phyloP scores from a whole-genome alignment of 495 filamentous ascomycete genomes.

The Xylaria curta region DNA sequence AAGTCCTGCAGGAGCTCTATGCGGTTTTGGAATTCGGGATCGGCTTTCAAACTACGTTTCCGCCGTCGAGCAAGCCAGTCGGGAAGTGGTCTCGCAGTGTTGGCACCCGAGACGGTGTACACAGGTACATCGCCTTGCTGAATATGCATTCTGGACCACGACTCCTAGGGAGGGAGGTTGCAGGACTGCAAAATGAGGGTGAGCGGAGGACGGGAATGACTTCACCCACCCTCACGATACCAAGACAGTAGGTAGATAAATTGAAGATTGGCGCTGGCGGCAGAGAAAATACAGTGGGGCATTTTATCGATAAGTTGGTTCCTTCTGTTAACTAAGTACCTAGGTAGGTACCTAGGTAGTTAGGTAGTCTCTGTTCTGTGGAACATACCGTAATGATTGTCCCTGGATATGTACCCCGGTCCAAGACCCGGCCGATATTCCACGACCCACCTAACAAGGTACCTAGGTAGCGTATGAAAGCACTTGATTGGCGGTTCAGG shows the following conservation, averaged over 20 bases:
- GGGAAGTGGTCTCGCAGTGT: slow-evolving; percentile 86
- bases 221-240: background rate
- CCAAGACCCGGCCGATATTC: background rate
- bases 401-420: slow-evolving; percentile 9
- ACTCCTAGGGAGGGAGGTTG: background rate
- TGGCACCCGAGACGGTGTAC: slow-evolving; percentile 93
- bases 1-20: slow-evolving; percentile 98
- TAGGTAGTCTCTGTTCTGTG: background rate
- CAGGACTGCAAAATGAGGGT: background rate
- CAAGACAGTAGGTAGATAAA: background rate
- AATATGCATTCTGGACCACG: slow-evolving; percentile 24
- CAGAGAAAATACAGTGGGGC: slow-evolving; percentile 27
- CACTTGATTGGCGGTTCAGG: no score
- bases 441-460: background rate
- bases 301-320: slow-evolving; percentile 26
- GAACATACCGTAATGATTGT: background rate
- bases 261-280: slow-evolving; percentile 8
- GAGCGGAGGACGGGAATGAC: background rate
- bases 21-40: slow-evolving; percentile 89
- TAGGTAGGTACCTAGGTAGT: no score
- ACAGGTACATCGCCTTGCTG: slow-evolving; percentile 83
- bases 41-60: slow-evolving; percentile 92
- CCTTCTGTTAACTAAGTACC: no score
- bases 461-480: background rate
- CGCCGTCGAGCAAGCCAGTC: slow-evolving; percentile 93